Evolutionary conservation across 768 basidiomycete species (phyloP).

Genomic region (Cystobasidium tubakii): DNA sequence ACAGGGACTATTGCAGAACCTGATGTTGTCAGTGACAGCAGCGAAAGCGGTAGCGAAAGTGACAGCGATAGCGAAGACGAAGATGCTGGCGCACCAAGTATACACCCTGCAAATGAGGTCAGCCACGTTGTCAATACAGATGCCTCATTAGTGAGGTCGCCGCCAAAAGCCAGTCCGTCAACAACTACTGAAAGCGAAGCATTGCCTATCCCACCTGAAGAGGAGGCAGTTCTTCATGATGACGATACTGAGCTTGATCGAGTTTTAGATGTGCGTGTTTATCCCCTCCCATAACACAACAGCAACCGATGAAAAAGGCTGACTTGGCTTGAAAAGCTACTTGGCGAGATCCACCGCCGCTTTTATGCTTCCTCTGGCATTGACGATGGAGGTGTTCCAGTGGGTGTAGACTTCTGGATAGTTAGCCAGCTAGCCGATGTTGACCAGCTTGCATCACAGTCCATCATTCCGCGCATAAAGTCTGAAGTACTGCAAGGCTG

Average conservation of each 20-base stretch:
- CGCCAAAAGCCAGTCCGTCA: background rate
- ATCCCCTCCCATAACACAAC: background rate
- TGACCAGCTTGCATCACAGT: slow-evolving; percentile 53
- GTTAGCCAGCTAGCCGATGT: slow-evolving; percentile 43
- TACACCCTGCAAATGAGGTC: background rate
- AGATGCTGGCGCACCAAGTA: background rate
- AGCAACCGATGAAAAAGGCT: background rate
- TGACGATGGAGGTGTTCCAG: slow-evolving; percentile 52
- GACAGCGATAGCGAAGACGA: background rate
- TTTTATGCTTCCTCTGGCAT: slow-evolving; percentile 68
- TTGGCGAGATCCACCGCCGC: slow-evolving; percentile 67
- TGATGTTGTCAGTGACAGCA: slow-evolving; percentile 5
- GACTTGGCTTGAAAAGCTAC: slow-evolving; percentile 55
- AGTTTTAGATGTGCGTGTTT: slow-evolving; percentile 61
- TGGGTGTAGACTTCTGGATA: slow-evolving; percentile 61
- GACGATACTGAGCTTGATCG: slow-evolving; percentile 76
- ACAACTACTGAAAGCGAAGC: background rate
- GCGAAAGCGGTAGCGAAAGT: background rate
- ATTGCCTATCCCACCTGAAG: slow-evolving; percentile 53
- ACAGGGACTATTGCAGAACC: background rate
- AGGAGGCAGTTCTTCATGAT: slow-evolving; percentile 76
- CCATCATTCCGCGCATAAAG: slow-evolving; percentile 77
- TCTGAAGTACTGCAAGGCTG: slow-evolving; percentile 67
- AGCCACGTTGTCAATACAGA: too few species aligned
- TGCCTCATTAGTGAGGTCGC: too few species aligned